Base-by-base conservation (phyloP, 139 green algal species). In the Chlorella sp. region DNA sequence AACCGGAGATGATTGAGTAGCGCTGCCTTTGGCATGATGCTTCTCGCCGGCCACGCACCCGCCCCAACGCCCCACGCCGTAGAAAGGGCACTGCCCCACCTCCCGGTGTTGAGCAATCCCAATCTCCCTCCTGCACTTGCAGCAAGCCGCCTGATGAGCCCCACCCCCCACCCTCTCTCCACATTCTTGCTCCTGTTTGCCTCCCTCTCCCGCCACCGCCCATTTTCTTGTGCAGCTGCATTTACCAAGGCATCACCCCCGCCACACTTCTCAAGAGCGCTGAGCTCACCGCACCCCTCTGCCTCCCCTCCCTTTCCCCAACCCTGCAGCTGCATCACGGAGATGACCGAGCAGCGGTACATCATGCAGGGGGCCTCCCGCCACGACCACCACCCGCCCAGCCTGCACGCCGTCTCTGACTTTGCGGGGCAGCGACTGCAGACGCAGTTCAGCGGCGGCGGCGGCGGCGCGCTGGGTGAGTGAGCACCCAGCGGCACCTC, bases 311-410 rank as follows among this genome's bases (percentile, higher is more conserved):
- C 37, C 76, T 22, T 37, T 0, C 19, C 76, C 21, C 0, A 5
- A 28, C 28, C 28, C 37, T 36, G n/a, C 83, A 87, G 83, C 53
- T 88, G 83, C 83, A 88, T 88, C 64, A 66, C 39, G 3, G 83
- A 88, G 39, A 79, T 88, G 37, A 11, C 80, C 11, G 83, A 88
- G 66, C 83, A 88, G 83, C 66, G 83, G 12, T 80, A 88, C 39
- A 9, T 81, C 34, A 37, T 28, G 24, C 64, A 61, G 40, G 83
- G 83, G 22, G 64, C 83, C 1, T 28, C 15, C 61, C 39, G 26
- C 36, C 83, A 88, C 66, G 69, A 64, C 66, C 83, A 88, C 83
- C 39, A 81, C 66, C 83, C 83, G 11, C n/a, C 12, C 28, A 18
- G 53, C 39, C 66, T 88, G 66, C 83, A 88, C 66, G 57, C 69